Conservation (phyloP, 257 asterid genomes). For the Thymus mandschuricus region DNA sequence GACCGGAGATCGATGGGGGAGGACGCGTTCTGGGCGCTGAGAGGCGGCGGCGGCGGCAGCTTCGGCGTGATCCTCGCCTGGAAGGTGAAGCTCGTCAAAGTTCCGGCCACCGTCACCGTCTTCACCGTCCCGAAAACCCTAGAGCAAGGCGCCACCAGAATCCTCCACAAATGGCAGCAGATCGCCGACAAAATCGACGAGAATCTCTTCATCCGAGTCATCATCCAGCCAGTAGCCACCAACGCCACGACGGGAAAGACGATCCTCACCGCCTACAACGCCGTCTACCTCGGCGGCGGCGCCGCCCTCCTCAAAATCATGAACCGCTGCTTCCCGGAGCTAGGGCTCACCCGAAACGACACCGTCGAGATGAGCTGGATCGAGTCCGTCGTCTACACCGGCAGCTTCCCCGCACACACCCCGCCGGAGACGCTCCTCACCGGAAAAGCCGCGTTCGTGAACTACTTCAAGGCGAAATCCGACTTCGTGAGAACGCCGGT, state of each 20-base stretch:
- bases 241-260: neutral
- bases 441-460: slow-evolving; percentile 1
- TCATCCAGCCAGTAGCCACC: neutral
- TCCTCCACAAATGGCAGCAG: slow-evolving; percentile 25
- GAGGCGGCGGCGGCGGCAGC: slow-evolving; percentile 40
- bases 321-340: slow-evolving; percentile 12
- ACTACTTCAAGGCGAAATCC: slow-evolving; percentile 33
- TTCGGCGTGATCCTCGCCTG: slow-evolving; percentile 26
- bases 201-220: slow-evolving; percentile 34
- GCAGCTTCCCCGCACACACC: neutral
- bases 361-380: slow-evolving; percentile 31
- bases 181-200: slow-evolving; percentile 21
- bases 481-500: slow-evolving; percentile 22
- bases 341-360: slow-evolving; percentile 16
- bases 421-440: slow-evolving; percentile 14
- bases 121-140: slow-evolving; percentile 11
- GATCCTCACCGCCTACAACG: neutral
- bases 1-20: slow-evolving; percentile 34
- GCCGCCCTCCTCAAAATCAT: neutral
- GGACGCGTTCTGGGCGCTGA: slow-evolving; percentile 32
- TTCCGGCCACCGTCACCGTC: slow-evolving; percentile 19
- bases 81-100: slow-evolving; percentile 20
- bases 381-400: slow-evolving; percentile 13
- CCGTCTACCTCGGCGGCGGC: slow-evolving; percentile 22
- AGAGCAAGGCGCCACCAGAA: neutral